Conservation (phyloP, 1,284 basidiomycete species). For the Rhizopogon hawkerae region DNA sequence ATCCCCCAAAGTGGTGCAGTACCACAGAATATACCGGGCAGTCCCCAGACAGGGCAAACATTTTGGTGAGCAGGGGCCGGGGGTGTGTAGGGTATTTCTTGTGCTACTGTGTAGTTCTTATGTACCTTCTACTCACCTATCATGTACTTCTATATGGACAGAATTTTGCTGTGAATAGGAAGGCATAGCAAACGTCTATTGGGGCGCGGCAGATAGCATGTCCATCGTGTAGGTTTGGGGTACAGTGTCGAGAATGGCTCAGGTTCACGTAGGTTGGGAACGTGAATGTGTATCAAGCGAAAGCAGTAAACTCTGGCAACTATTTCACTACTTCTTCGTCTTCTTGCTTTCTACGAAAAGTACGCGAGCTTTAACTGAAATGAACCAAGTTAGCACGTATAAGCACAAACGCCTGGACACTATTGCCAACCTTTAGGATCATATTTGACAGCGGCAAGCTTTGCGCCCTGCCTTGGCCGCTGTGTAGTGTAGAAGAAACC, state of each 20-base stretch:
- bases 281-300: neutral
- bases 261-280: neutral
- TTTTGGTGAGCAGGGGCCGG: conserved; percentile 24
- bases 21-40: conserved; percentile 43
- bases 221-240: neutral
- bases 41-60: conserved; percentile 22
- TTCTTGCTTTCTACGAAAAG: conserved; percentile 76
- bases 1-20: conserved; percentile 20
- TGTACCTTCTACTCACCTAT: neutral
- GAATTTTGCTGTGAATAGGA: too few relatives aligned
- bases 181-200: neutral
- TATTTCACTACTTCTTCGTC: conserved; percentile 40
- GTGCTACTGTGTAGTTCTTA: neutral
- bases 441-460: conserved; percentile 80
- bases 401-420: neutral
- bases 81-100: neutral
- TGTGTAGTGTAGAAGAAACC: conserved; percentile 85
- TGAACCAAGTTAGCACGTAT: conserved; percentile 2
- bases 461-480: conserved; percentile 61
- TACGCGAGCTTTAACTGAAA: conserved; percentile 60
- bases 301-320: neutral
- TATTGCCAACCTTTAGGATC: conserved; percentile 69
- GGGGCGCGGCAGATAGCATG: neutral
- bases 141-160: too few relatives aligned
- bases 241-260: neutral